Evolutionary conservation across 306 rosid species (phyloP).

Genomic region (Casuarina equisetifolia): DNA sequence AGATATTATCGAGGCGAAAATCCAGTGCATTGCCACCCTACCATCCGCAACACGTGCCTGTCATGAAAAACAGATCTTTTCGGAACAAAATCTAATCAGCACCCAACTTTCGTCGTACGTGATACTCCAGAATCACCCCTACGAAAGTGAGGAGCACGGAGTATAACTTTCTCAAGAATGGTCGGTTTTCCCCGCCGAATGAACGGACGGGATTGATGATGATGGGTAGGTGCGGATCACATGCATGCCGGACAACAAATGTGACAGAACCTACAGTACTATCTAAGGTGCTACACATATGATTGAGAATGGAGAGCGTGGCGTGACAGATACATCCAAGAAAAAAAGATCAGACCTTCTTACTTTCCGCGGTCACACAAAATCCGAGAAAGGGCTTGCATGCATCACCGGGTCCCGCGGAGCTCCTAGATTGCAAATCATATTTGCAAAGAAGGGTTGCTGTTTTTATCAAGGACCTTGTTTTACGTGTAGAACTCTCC

Average conservation of each 20-base stretch:
- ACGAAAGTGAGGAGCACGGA: too few species aligned
- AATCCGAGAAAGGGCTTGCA: not conserved
- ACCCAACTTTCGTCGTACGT: too few species aligned
- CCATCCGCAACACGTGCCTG: not conserved
- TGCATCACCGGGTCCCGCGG: not conserved
- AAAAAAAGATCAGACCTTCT: too few species aligned
- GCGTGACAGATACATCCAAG: too few species aligned
- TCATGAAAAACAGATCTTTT: too few species aligned
- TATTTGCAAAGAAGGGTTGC: conserved; percentile 14
- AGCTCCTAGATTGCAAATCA: conserved; percentile 27
- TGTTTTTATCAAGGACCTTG: not conserved
- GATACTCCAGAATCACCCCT: too few species aligned
- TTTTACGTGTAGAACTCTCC: not conserved
- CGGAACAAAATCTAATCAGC: too few species aligned
- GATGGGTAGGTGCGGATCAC: not conserved
- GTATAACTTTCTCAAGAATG: not conserved
- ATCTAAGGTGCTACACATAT: not conserved
- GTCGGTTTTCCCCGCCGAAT: not conserved
- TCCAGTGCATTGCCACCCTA: not conserved
- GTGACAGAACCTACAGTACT: not conserved
- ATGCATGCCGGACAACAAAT: not conserved
- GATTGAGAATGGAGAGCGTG: not conserved
- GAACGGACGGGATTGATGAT: not conserved
- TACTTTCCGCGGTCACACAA: not conserved
- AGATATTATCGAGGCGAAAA: not conserved